Conservation (phyloP, 495 filamentous ascomycete genomes). For the Aspergillus conjunctus region DNA sequence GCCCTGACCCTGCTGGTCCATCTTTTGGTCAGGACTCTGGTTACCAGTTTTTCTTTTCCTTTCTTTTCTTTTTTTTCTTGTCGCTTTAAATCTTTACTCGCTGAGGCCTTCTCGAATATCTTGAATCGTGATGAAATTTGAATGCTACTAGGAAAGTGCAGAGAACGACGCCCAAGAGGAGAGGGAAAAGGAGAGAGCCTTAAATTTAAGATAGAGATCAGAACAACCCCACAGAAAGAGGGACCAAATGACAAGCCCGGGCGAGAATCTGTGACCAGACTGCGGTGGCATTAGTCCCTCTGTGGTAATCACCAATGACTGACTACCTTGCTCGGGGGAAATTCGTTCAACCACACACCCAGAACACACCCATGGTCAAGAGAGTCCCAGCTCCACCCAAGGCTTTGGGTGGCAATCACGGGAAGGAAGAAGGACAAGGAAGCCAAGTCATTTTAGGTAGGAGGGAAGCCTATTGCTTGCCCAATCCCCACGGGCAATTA, state of each 20-base stretch:
- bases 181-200: background rate
- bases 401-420: background rate
- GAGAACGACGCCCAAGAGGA: background rate
- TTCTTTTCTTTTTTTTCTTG: too few species aligned
- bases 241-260: slow-evolving; percentile 3
- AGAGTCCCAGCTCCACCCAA: slow-evolving; percentile 3
- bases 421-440: background rate
- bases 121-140: background rate
- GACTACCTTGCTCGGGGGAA: background rate
- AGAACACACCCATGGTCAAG: background rate
- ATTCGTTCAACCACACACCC: slow-evolving; percentile 2
- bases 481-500: slow-evolving; percentile 5
- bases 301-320: slow-evolving; percentile 6
- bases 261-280: slow-evolving; percentile 13
- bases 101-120: background rate
- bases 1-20: slow-evolving; percentile 8
- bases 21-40: background rate
- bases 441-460: slow-evolving; percentile 12
- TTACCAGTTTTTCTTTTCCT: background rate
- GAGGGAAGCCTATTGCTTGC: background rate
- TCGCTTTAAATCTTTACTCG: background rate
- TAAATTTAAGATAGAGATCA: background rate
- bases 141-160: background rate
- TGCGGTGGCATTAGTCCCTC: slow-evolving; percentile 9
- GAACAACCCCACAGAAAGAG: slow-evolving; percentile 9